Conservation (phyloP, 441 rosid genomes). For the Breynia disticha region DNA sequence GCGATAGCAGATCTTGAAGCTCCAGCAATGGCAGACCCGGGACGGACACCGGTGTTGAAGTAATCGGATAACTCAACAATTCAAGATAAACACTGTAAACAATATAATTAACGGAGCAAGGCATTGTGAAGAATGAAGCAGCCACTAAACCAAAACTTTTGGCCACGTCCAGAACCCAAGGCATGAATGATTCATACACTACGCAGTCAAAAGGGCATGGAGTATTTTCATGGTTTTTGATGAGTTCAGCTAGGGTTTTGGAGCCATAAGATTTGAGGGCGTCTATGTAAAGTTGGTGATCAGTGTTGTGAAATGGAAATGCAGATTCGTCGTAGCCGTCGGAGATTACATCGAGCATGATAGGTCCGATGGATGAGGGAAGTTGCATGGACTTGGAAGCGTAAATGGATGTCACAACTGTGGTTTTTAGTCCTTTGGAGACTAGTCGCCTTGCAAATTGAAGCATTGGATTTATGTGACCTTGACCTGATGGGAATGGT, state of each 20-base stretch:
- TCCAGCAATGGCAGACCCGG: conserved; percentile 26
- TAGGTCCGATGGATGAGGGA: conserved; percentile 11
- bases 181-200: conserved; percentile 5
- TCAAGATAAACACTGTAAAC: neutral
- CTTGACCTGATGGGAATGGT: conserved; percentile 12
- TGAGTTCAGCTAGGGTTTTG: conserved; percentile 7
- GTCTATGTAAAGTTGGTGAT: neutral
- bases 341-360: conserved; percentile 16
- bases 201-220: conserved; percentile 4
- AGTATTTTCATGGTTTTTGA: conserved; percentile 1
- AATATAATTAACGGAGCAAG: conserved; percentile 4
- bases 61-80: neutral
- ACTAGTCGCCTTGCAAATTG: conserved; percentile 13
- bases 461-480: conserved; percentile 16
- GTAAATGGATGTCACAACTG: conserved; percentile 10
- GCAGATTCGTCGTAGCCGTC: conserved; percentile 15
- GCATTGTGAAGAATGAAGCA: conserved; percentile 6
- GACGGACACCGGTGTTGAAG: conserved; percentile 3
- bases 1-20: conserved; percentile 51
- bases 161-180: conserved; percentile 11
- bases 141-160: conserved; percentile 4
- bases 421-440: conserved; percentile 14
- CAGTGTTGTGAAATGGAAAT: conserved; percentile 1
- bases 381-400: conserved; percentile 8
- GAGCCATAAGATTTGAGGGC: conserved; percentile 11